Percentiles rank a stretch among this genome's conserved stretches.
Conservation (phyloP, 768 basidiomycete genomes). For the Podaxis sp. region DNA sequence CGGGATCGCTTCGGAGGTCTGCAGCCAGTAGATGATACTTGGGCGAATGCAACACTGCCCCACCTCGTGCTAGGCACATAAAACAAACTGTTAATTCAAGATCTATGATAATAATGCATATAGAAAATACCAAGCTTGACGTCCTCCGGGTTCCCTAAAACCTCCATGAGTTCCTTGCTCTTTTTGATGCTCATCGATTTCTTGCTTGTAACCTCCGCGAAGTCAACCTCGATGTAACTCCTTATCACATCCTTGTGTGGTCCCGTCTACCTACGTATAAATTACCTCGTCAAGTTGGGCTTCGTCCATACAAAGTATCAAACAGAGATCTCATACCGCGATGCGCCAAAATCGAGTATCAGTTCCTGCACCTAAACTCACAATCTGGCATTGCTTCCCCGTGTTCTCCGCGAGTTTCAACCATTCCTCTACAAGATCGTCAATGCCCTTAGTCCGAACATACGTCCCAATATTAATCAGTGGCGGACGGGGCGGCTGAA, state of each 20-base stretch:
- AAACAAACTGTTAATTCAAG: conserved; percentile 8
- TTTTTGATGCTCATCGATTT: conserved; percentile 83
- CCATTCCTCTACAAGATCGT: conserved; percentile 70
- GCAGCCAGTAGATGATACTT: conserved; percentile 71
- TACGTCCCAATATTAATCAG: conserved; percentile 96
- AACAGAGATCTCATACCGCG: conserved; percentile 40
- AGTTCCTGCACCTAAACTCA: conserved; percentile 94
- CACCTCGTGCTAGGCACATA: conserved; percentile 51
- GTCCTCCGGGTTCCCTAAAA: conserved; percentile 45
- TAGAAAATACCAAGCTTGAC: conserved; percentile 41
- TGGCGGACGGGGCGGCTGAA: conserved; percentile 67
- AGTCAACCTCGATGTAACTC: conserved; percentile 87
- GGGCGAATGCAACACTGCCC: conserved; percentile 51
- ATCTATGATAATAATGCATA: background rate
- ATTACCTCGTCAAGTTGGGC: background rate
- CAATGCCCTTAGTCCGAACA: conserved; percentile 79
- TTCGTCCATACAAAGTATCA: background rate
- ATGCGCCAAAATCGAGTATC: conserved; percentile 96
- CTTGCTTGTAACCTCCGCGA: conserved; percentile 77
- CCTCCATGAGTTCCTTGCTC: conserved; percentile 50
- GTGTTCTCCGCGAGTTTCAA: conserved; percentile 41
- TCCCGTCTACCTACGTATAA: conserved; percentile 49
- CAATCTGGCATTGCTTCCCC: conserved; percentile 69
- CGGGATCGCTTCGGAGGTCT: conserved; percentile 68
- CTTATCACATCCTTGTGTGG: conserved; percentile 45